Percentiles rank a stretch among this genome's conserved stretches.
These are phyloP conservation scores for Cercospora canescens DNA, from an alignment of 2,329 filamentous ascomycete genomes.

Conservation along the genomic window DNA sequence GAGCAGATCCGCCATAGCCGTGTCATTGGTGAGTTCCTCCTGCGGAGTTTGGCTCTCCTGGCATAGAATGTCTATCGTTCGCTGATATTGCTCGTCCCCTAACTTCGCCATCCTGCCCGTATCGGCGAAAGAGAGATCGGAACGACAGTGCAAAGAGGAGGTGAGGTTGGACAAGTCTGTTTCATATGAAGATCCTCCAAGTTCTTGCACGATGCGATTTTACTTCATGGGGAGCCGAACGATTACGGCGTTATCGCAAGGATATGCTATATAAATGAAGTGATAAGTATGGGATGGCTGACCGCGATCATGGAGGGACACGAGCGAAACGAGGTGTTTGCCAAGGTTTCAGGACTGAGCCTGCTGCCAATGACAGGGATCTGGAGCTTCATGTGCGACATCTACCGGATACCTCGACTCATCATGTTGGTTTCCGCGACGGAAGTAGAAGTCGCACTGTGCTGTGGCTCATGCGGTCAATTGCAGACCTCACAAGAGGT, in stretches of 20 bases:
- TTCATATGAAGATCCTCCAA: not conserved
- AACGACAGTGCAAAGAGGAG: not conserved
- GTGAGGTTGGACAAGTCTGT: not conserved
- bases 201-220: not conserved
- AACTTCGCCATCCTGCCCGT: not conserved
- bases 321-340: not conserved
- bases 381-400: not conserved
- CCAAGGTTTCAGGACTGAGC: not conserved
- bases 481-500: not conserved
- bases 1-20: slow-evolving; percentile 10
- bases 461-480: not conserved
- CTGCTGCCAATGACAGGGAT: not conserved
- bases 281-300: not conserved
- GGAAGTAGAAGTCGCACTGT: not conserved
- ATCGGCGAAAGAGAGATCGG: not conserved
- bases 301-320: not conserved
- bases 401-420: not conserved
- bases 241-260: not conserved
- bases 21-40: slow-evolving; percentile 3
- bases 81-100: slow-evolving; percentile 4
- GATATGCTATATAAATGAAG: not conserved
- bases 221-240: not conserved
- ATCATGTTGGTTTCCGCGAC: not conserved
- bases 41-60: slow-evolving; percentile 1
- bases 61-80: slow-evolving; percentile 8